Conservation (phyloP, 2,329 filamentous ascomycete species). For the Balansia obtecta region DNA sequence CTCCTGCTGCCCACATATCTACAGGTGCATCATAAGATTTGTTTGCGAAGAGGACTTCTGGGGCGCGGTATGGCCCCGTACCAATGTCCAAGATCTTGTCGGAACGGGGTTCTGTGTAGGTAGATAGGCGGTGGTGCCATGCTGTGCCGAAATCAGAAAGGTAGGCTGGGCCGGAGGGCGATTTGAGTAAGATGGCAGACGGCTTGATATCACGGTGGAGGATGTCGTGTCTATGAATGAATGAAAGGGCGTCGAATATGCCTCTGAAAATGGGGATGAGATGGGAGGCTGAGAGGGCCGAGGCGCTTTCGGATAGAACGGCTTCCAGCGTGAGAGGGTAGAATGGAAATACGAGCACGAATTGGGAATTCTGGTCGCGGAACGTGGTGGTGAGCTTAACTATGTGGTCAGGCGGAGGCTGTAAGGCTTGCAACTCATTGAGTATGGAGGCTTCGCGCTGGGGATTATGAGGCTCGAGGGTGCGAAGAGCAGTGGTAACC, state of each 20-base stretch:
- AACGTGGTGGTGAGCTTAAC: conserved; percentile 65
- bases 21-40: conserved; percentile 57
- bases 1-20: conserved; percentile 84
- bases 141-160: conserved; percentile 89
- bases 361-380: conserved; percentile 53
- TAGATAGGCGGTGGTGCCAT: conserved; percentile 54
- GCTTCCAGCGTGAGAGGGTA: conserved; percentile 55
- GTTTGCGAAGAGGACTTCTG: conserved; percentile 81
- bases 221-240: conserved; percentile 63
- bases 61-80: conserved; percentile 80
- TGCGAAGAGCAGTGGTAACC: conserved; percentile 62
- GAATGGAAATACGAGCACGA: conserved; percentile 79
- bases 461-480: conserved; percentile 73
- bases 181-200: conserved; percentile 67
- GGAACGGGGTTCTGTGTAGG: conserved; percentile 50
- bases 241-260: conserved; percentile 55
- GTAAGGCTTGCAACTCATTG: conserved; percentile 34
- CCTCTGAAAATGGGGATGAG: conserved; percentile 43
- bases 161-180: conserved; percentile 57
- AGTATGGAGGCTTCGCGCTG: conserved; percentile 69
- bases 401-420: conserved; percentile 20
- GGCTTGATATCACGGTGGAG: conserved; percentile 94
- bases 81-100: conserved; percentile 85
- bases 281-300: conserved; percentile 16
- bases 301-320: conserved; percentile 6